Evolutionary conservation across 1,284 basidiomycete genomes (phyloP).

Genomic region (Cutaneotrichosporon spelunceum): DNA sequence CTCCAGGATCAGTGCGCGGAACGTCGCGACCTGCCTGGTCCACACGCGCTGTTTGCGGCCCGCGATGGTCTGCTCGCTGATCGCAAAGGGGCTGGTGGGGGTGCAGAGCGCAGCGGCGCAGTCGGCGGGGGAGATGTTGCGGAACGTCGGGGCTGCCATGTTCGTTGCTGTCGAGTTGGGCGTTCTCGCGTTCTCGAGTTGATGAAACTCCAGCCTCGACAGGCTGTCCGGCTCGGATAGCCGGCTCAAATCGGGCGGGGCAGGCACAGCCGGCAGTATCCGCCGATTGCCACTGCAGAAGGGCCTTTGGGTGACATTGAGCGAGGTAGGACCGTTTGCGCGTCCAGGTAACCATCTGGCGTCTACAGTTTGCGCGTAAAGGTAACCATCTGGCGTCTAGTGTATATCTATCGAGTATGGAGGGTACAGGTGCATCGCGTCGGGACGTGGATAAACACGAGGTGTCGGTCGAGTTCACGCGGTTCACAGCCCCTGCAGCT

Average conservation of each 20-base stretch:
- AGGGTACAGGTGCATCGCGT: too few relatives aligned
- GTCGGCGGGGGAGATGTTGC: background rate
- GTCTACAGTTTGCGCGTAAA: too few relatives aligned
- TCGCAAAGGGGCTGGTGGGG: conserved; percentile 39
- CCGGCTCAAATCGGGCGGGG: background rate
- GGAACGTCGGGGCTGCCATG: background rate
- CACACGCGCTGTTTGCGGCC: conserved; percentile 33
- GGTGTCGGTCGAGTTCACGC: background rate
- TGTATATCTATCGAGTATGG: too few relatives aligned
- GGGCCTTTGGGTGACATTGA: background rate
- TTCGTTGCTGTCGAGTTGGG: too few relatives aligned
- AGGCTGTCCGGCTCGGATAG: too few relatives aligned
- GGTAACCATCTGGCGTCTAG: too few relatives aligned
- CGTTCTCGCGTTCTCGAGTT: too few relatives aligned
- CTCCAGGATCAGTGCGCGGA: conserved; percentile 6
- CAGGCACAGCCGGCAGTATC: background rate
- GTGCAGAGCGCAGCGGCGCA: conserved; percentile 15
- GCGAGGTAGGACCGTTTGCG: background rate
- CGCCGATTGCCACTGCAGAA: background rate
- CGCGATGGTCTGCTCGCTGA: conserved; percentile 32
- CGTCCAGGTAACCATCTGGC: too few relatives aligned
- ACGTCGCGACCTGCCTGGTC: conserved; percentile 31
- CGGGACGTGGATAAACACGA: too few relatives aligned
- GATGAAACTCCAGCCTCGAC: background rate
- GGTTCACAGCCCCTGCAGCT: conserved; percentile 9